These are phyloP conservation scores for Forsythia viridissima DNA, from an alignment of 257 asterid species.

Conservation along the genomic window DNA sequence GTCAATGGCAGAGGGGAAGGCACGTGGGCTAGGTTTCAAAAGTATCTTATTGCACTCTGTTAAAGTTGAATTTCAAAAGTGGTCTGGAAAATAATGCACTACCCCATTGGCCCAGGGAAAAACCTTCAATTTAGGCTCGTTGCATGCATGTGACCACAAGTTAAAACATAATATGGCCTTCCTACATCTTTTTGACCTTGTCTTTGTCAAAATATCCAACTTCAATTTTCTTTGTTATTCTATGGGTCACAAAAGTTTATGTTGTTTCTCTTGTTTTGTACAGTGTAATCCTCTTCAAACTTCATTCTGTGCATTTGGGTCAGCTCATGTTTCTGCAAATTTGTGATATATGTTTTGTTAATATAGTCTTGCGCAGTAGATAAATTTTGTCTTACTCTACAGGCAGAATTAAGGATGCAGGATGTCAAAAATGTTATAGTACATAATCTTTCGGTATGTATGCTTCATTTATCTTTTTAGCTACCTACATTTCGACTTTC, in stretches of 20 bases:
- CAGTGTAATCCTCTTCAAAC: not conserved
- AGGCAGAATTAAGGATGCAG: conserved; percentile 97
- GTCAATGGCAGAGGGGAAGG: too few relatives aligned
- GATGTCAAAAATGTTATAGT: conserved; percentile 80
- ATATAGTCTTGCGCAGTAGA: conserved; percentile 9
- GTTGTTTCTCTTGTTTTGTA: not conserved
- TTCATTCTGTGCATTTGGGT: conserved; percentile 4
- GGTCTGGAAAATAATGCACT: not conserved
- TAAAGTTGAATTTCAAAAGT: not conserved
- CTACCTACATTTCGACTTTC: not conserved
- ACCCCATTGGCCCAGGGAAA: not conserved
- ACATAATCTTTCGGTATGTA: conserved; percentile 86
- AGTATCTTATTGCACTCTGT: not conserved
- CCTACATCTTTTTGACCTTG: not conserved
- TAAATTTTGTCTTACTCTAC: conserved; percentile 25
- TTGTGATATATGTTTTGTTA: not conserved
- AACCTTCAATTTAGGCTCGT: not conserved
- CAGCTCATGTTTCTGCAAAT: conserved; percentile 14
- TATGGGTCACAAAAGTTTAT: not conserved
- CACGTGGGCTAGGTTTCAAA: too few relatives aligned
- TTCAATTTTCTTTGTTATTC: not conserved
- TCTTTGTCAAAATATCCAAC: not conserved
- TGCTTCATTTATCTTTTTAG: conserved; percentile 19
- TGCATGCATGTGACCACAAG: not conserved
- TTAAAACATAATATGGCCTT: not conserved